These are phyloP conservation scores for Phanerochaete carnosa DNA, from an alignment of 768 basidiomycete genomes.

Conservation along the genomic window DNA sequence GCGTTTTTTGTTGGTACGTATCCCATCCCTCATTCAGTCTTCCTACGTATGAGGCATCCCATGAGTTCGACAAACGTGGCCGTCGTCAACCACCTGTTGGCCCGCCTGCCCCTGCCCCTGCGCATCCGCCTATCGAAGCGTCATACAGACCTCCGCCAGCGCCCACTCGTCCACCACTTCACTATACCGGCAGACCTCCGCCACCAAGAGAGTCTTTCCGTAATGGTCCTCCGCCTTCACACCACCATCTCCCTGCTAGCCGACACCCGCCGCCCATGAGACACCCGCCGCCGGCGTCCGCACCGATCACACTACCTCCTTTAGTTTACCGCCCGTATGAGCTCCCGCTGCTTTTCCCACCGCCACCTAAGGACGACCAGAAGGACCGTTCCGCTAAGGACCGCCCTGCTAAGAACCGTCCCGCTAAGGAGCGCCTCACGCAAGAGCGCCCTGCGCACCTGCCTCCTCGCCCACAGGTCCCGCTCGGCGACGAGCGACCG, in stretches of 20 bases:
- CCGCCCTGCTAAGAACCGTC: too few relatives aligned
- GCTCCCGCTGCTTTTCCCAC: constrained; percentile 11
- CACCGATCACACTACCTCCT: constrained; percentile 16
- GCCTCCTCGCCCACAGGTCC: constrained; percentile 5
- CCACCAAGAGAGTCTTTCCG: constrained; percentile 35
- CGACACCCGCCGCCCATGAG: constrained; percentile 7
- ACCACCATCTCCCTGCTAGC: constrained; percentile 8
- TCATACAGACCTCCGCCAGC: constrained; percentile 21
- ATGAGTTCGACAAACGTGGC: constrained; percentile 77
- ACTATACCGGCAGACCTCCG: constrained; percentile 28
- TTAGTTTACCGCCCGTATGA: constrained; percentile 19
- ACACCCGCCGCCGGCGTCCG: constrained; percentile 10
- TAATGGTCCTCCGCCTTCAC: constrained; percentile 15
- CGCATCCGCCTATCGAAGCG: constrained; percentile 18
- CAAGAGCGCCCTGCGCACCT: constrained; percentile 4
- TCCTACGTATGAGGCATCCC: constrained; percentile 76
- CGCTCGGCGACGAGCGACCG: neutral
- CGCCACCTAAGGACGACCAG: neutral
- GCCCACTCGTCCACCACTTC: constrained; percentile 18
- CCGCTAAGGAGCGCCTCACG: neutral
- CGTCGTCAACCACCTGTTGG: constrained; percentile 39
- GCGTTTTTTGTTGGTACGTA: neutral
- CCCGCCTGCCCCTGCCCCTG: constrained; percentile 17
- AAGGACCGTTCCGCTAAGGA: too few relatives aligned
- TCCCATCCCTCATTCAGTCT: constrained; percentile 38